Evolutionary conservation across 345 rosid genomes (phyloP).

Genomic region (Pugionium cornutum): DNA sequence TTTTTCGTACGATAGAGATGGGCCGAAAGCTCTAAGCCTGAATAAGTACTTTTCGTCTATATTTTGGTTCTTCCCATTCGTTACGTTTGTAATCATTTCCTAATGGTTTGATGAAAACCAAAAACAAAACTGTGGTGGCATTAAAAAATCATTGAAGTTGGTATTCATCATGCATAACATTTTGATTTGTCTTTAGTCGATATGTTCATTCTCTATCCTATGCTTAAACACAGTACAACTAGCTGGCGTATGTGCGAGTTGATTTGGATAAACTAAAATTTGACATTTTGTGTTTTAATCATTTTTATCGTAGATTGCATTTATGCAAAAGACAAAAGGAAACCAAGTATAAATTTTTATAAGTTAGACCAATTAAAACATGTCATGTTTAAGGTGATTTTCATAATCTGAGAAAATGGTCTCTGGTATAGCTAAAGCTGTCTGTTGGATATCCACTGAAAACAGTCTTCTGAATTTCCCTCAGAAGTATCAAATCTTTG

Average conservation of each 20-base stretch:
- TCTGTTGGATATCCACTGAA: background rate
- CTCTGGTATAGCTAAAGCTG: too few relatives aligned
- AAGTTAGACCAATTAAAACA: background rate
- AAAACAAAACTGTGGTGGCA: background rate
- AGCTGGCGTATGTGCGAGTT: background rate
- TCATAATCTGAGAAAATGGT: conserved; percentile 11
- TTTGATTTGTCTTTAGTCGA: background rate
- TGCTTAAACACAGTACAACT: background rate
- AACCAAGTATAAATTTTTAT: background rate
- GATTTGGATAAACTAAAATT: too few relatives aligned
- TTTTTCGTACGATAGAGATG: background rate
- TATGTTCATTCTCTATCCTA: background rate
- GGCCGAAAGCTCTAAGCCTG: background rate
- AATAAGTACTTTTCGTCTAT: background rate
- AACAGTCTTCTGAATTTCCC: background rate
- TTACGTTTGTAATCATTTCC: background rate
- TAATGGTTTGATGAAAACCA: background rate
- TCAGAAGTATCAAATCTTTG: conserved; percentile 19
- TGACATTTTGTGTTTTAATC: background rate
- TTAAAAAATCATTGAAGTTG: background rate
- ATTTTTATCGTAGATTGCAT: background rate
- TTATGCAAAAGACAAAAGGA: too few relatives aligned
- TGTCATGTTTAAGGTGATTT: background rate
- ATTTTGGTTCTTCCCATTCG: background rate
- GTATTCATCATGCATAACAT: background rate